phyloP scores from a whole-genome alignment of 208 protist genomes.

The Trypanosoma theileri region DNA sequence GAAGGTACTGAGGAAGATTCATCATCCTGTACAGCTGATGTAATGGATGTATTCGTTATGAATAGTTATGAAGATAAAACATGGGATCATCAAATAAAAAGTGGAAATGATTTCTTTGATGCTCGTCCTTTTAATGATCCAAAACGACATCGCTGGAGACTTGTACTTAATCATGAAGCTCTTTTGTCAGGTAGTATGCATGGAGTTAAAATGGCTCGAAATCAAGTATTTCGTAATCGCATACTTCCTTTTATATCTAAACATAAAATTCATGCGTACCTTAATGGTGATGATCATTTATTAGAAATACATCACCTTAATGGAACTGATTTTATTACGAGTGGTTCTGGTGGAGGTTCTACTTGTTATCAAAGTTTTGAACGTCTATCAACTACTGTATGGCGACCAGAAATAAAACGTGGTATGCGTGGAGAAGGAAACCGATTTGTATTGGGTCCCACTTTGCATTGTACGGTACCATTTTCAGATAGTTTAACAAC shows the following conservation, averaged over 20 bases:
- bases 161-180: conserved; percentile 24
- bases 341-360: conserved; percentile 19
- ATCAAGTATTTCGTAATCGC: neutral
- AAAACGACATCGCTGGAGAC: conserved; percentile 11
- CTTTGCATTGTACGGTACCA: conserved; percentile 17
- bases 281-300: conserved; percentile 30
- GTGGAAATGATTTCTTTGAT: conserved; percentile 11
- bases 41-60: conserved; percentile 27
- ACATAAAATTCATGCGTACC: conserved; percentile 19
- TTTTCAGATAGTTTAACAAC: conserved; percentile 12
- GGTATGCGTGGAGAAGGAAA: conserved; percentile 3
- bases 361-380: conserved; percentile 1
- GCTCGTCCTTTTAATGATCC: neutral
- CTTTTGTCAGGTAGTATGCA: conserved; percentile 21
- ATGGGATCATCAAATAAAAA: conserved; percentile 1
- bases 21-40: neutral
- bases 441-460: neutral
- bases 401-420: conserved; percentile 12
- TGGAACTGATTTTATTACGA: conserved; percentile 28
- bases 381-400: conserved; percentile 18
- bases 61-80: conserved; percentile 15
- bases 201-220: neutral
- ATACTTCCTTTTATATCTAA: conserved; percentile 21
- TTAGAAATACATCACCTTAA: conserved; percentile 27
- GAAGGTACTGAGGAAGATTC: neutral